These are phyloP conservation scores for Amanita molliuscula DNA, from an alignment of 768 basidiomycete species.

Conservation along the genomic window DNA sequence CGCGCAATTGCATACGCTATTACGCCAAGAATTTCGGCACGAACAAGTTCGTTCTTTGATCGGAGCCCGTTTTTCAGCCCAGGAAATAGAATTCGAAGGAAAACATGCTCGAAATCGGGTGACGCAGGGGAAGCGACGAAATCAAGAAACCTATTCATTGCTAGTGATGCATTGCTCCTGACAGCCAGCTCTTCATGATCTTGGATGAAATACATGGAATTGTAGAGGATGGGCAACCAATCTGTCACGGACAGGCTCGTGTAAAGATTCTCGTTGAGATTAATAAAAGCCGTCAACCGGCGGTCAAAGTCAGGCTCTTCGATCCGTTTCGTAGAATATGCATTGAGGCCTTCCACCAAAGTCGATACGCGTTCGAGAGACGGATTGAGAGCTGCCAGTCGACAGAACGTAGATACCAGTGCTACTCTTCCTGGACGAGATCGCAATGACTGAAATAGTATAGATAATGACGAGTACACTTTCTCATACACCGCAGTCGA, in stretches of 20 bases:
- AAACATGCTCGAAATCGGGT: constrained; percentile 39
- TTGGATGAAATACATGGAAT: constrained; percentile 77
- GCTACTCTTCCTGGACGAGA: constrained; percentile 60
- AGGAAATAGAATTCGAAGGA: constrained; percentile 61
- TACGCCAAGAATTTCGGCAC: constrained; percentile 73
- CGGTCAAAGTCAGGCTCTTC: constrained; percentile 93
- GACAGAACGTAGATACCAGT: constrained; percentile 56
- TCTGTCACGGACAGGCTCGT: constrained; percentile 37
- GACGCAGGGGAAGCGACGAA: constrained; percentile 31
- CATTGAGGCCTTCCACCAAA: constrained; percentile 65
- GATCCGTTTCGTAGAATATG: constrained; percentile 71
- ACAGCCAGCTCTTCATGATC: constrained; percentile 84
- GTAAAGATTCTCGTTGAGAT: constrained; percentile 61
- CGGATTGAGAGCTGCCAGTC: constrained; percentile 32
- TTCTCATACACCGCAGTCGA: constrained; percentile 33
- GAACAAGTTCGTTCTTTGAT: constrained; percentile 78
- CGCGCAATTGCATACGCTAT: constrained; percentile 64
- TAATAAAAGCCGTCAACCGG: constrained; percentile 65
- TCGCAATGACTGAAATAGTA: constrained; percentile 69
- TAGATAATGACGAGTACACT: constrained; percentile 58
- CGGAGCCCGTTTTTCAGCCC: constrained; percentile 72
- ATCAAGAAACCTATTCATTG: constrained; percentile 73
- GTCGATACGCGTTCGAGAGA: constrained; percentile 37
- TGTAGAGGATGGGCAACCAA: constrained; percentile 81
- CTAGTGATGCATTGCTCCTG: constrained; percentile 67